phyloP scores from a whole-genome alignment of 2,329 filamentous ascomycete genomes.

The Aspergillus fischeri region DNA sequence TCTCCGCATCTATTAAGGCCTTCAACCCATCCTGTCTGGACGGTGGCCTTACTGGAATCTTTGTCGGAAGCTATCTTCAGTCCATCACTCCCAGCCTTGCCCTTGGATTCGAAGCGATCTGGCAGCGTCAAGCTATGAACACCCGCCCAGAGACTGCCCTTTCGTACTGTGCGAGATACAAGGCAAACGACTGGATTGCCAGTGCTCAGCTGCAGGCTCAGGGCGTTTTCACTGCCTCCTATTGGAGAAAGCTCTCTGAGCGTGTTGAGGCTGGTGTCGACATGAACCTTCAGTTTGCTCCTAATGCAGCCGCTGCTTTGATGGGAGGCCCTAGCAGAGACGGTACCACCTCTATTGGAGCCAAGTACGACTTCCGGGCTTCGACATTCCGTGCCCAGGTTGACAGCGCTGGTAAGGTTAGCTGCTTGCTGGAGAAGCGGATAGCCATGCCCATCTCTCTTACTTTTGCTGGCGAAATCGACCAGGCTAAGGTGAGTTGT shows the following conservation, averaged over 20 bases:
- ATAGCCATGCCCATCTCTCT: constrained; percentile 88
- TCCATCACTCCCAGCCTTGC: constrained; percentile 82
- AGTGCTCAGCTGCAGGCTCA: constrained; percentile 85
- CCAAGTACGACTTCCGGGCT: constrained; percentile 97
- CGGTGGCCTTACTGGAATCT: constrained; percentile 89
- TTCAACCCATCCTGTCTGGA: constrained; percentile 94
- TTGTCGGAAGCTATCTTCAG: constrained; percentile 93
- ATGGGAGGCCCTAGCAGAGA: constrained; percentile 81
- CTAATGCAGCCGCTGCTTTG: constrained; percentile 59
- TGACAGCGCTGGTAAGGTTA: constrained; percentile 90
- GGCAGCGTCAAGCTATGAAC: constrained; percentile 80
- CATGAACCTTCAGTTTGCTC: constrained; percentile 78
- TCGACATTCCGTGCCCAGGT: constrained; percentile 94
- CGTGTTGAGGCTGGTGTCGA: constrained; percentile 96
- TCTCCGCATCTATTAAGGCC: constrained; percentile 87
- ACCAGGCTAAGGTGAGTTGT: constrained; percentile 81
- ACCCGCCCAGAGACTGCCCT: constrained; percentile 86
- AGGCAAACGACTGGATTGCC: constrained; percentile 85
- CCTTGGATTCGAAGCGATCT: constrained; percentile 86
- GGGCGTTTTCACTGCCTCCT: constrained; percentile 83
- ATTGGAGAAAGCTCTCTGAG: constrained; percentile 89
- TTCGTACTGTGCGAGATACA: constrained; percentile 90
- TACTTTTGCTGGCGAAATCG: constrained; percentile 94
- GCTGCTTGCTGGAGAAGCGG: constrained; percentile 90
- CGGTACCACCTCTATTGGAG: constrained; percentile 83